Evolutionary conservation across 2,329 filamentous ascomycete species (phyloP), one percentile per base, ranked within the genome.

Genomic region (Periconia sp.): DNA sequence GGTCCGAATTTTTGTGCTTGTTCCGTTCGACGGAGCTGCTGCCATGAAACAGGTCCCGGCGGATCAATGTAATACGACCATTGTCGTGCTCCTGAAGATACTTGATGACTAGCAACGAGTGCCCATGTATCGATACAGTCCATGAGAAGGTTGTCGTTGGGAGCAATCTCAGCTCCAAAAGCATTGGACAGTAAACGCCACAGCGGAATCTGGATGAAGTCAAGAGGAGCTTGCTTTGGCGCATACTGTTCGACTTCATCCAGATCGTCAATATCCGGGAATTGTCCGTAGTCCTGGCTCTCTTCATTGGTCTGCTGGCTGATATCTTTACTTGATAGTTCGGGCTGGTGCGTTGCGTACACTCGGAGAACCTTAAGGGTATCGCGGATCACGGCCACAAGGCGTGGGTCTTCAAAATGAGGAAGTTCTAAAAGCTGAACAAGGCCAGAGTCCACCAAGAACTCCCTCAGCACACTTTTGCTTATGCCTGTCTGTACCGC

Each of bases 251-350:
- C 64, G 6, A 65, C 53, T 29, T 72, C 59, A 22, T 69, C 65
- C 5, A 67, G 57, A 26, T 78, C 76, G 43, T 80, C 76, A 36
- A 84, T 69, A 15, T 74, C 81, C 16, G 75, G 70, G 69, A 78
- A 81, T 46, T 83, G 81, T 21, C 82, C 82, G 55, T 83, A 85
- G 33, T 85, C 82, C 59, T 86, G 83, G 50, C 82, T 85, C 39
- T 86, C 83, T 38, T 85, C 82, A 40, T 74, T 79, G 10, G 38
- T 51, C 15, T 52, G 39, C 29, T 73, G 68, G 18, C 72, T 58
- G 11, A 44, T 40, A n/a, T 61, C 38, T n/a, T 49, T 67, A 50
- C 15, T 53, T 26, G 33, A 16, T 4, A 36, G 28, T 7, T 34
- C 23, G 43, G 46, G 48, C 33, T 47, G 52, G 43, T 46, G 40